Evolutionary conservation across 192 early-diverging fungal genomes (phyloP).

Genomic region (Chytriomyces sp.): DNA sequence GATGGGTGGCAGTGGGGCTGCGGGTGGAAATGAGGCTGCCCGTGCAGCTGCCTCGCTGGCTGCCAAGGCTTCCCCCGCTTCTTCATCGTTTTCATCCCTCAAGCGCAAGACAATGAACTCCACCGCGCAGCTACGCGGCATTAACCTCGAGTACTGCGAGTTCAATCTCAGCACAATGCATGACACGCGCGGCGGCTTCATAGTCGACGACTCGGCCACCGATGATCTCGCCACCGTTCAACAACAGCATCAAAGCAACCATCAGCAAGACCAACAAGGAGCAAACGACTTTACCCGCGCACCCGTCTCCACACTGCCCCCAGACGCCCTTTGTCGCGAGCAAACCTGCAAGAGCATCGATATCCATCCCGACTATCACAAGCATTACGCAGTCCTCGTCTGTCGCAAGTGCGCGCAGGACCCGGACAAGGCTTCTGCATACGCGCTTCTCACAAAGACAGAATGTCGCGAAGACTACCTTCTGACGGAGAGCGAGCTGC

Average conservation of each 20-base stretch:
- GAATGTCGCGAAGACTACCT: conserved; percentile 89
- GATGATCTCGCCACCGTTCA: not conserved
- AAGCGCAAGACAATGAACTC: conserved; percentile 5
- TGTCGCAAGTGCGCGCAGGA: conserved; percentile 82
- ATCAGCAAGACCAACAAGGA: too few species aligned
- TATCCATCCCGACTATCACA: conserved; percentile 71
- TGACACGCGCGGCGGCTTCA: conserved; percentile 86
- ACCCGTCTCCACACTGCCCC: not conserved
- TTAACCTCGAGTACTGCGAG: conserved; percentile 65
- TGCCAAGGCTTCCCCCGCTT: not conserved
- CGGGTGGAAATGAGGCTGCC: not conserved
- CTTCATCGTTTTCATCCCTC: not conserved
- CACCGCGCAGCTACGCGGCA: conserved; percentile 26
- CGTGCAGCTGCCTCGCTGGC: not conserved
- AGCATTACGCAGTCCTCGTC: conserved; percentile 73
- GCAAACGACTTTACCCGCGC: conserved; percentile 33
- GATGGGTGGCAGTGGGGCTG: not conserved
- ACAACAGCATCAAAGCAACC: not conserved
- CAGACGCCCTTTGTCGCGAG: not conserved
- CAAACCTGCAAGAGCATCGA: conserved; percentile 76
- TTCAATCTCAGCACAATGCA: conserved; percentile 86
- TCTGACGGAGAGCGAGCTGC: conserved; percentile 92
- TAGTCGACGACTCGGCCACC: conserved; percentile 50
- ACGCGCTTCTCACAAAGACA: conserved; percentile 93
- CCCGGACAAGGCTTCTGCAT: conserved; percentile 49